phyloP scores from a whole-genome alignment of 345 rosid species.

The Moricandia arvensis region DNA sequence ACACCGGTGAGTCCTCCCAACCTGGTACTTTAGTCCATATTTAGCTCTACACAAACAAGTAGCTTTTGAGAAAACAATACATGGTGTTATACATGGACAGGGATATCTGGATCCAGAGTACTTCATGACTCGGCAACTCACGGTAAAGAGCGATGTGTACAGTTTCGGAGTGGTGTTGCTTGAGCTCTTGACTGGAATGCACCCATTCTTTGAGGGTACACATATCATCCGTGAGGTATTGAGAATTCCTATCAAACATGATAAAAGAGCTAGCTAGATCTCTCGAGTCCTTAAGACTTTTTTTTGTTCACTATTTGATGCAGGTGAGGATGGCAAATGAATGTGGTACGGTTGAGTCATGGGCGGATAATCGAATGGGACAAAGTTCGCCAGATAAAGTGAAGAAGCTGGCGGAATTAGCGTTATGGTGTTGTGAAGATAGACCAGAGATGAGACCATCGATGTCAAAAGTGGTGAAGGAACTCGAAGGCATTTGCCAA shows the following conservation, averaged over 20 bases:
- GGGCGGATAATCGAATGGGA: conserved; percentile 70
- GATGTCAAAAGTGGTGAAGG: conserved; percentile 64
- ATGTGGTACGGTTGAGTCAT: conserved; percentile 53
- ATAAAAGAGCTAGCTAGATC: not conserved
- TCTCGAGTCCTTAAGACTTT: not conserved
- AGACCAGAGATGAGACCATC: conserved; percentile 60
- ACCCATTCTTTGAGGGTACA: conserved; percentile 75
- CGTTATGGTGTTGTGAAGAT: conserved; percentile 66
- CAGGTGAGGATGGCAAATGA: conserved; percentile 60
- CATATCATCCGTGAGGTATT: conserved; percentile 84
- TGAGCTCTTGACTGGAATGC: conserved; percentile 88
- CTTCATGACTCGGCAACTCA: conserved; percentile 74
- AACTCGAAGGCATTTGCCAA: conserved; percentile 45
- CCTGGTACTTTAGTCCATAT: not conserved
- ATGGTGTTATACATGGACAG: conserved; percentile 32
- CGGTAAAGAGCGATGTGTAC: conserved; percentile 87
- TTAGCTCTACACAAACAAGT: not conserved
- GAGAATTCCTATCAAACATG: not conserved
- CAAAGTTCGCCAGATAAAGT: conserved; percentile 60
- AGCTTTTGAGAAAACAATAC: not conserved
- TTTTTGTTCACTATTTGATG: not conserved
- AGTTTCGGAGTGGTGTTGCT: conserved; percentile 87
- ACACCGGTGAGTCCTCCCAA: conserved; percentile 54
- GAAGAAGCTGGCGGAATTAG: conserved; percentile 56
- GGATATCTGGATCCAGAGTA: conserved; percentile 93